These are phyloP conservation scores for Cladosporium cucumerinum DNA, from an alignment of 2,329 filamentous ascomycete species.

Conservation along the genomic window DNA sequence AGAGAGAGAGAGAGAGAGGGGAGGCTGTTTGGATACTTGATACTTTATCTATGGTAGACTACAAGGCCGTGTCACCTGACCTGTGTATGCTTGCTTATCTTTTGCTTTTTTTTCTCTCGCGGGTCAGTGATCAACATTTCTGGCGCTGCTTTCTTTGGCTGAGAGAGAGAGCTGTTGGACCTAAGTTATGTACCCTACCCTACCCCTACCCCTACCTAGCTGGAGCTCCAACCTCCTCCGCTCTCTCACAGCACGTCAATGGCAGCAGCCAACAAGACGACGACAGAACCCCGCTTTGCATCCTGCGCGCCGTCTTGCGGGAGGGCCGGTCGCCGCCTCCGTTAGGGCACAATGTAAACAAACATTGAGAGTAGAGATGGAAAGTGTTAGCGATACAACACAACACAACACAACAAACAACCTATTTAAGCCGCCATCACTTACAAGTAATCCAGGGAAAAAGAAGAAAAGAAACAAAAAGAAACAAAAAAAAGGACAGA, in stretches of 20 bases:
- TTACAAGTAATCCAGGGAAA: too few species aligned
- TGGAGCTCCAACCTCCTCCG: too few species aligned
- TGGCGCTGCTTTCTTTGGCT: not conserved
- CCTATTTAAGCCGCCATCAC: not conserved
- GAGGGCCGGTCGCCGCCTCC: not conserved
- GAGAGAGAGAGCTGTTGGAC: too few species aligned
- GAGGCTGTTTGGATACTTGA: not conserved
- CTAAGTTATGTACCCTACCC: too few species aligned
- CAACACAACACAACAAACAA: not conserved
- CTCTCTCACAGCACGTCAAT: too few species aligned
- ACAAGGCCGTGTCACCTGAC: not conserved
- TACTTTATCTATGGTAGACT: not conserved
- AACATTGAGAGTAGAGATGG: not conserved
- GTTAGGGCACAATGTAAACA: not conserved
- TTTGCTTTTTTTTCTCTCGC: not conserved
- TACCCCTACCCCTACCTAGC: too few species aligned
- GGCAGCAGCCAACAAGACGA: too few species aligned
- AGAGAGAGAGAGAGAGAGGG: too few species aligned
- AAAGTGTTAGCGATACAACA: not conserved
- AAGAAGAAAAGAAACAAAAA: too few species aligned
- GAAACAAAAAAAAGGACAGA: not conserved
- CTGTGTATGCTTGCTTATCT: conserved; percentile 5
- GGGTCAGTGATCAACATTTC: not conserved
- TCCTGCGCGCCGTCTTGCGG: not conserved
- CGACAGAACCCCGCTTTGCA: not conserved